Evolutionary conservation across 139 green algal species (phyloP), one percentile per base, ranked within the genome.

Genomic region (Picochlorum sp.): DNA sequence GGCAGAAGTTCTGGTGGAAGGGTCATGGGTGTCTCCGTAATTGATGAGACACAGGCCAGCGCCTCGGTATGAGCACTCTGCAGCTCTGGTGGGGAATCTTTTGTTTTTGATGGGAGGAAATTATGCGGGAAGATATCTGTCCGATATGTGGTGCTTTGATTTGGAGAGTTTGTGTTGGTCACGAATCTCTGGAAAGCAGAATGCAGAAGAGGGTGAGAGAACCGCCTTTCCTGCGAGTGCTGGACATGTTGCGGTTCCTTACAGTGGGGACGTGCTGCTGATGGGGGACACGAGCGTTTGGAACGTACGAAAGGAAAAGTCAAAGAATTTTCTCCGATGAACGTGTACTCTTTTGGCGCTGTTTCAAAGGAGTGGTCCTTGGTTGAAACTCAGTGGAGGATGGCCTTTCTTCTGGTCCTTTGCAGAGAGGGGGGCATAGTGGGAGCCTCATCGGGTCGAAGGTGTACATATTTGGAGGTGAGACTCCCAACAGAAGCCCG

Each of bases 71-170:
- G 86, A 95, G 79, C 90, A 96, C 23, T 84, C 79, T 3, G 73
- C 80, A 3, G 80, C 72, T 0, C 28, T 95, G 5, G 2, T 97
- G 28, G 81, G 79, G 8, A 55, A 49, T 37, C 65, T 69, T 24
- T 67, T 96, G 52, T 92, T 81, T 55, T 15, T 97, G 1, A 61
- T 97, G 3, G 91, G 88, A 1, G 91, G 91, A 16, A 95, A 95
- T 73, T 90, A 82, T 57, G 77, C 84, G 90, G 91, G 91, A 2
- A 77, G 91, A 3, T 96, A 95, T 68, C 65, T 97, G 30, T 75
- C 61, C 11, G 91, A 97, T 69, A 63, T 89, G 32, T 95, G 87
- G 92, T 32, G 72, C 13, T 78, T 97, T 56, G 80, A 96, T 62
- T 68, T 95, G 38, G 62, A 79, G 44, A 83, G 41, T 11, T 67